These are phyloP conservation scores for Alternaria sp. DNA, from an alignment of 2,329 filamentous ascomycete genomes.

Conservation along the genomic window DNA sequence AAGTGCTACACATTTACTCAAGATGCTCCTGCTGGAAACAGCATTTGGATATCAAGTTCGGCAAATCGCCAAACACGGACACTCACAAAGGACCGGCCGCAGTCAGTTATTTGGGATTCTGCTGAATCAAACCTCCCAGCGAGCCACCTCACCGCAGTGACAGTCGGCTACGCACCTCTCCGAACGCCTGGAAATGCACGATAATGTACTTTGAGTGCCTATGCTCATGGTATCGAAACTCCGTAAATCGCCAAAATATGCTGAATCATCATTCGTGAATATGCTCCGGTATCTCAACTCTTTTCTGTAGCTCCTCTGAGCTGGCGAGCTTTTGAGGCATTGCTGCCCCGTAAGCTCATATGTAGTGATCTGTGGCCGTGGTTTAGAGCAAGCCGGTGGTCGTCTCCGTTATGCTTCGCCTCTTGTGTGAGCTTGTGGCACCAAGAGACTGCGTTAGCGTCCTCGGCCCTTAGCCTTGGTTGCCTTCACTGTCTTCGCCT, in stretches of 20 bases:
- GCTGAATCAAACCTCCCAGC: neutral
- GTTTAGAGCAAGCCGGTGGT: slow-evolving; percentile 2
- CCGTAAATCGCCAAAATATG: slow-evolving; percentile 29
- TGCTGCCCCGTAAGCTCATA: neutral
- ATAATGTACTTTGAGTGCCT: slow-evolving; percentile 17
- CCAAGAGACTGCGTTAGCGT: slow-evolving; percentile 22
- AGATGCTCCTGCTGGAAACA: neutral
- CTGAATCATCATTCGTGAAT: slow-evolving; percentile 32
- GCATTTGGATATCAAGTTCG: neutral
- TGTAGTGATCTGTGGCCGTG: neutral
- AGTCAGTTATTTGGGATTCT: neutral
- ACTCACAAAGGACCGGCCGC: neutral
- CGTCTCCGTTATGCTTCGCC: neutral
- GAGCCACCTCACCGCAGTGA: slow-evolving; percentile 3
- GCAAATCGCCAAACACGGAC: neutral
- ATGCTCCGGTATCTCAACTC: neutral
- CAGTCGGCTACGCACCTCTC: neutral
- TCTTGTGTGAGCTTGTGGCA: slow-evolving; percentile 9
- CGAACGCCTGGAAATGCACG: slow-evolving; percentile 29
- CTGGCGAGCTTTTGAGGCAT: neutral
- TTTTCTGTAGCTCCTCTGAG: neutral
- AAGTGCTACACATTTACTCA: neutral
- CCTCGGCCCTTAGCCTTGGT: slow-evolving; percentile 40
- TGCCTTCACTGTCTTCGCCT: slow-evolving; percentile 48
- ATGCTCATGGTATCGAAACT: slow-evolving; percentile 33